Conservation (phyloP, 805 yeast genomes). For the Tanozyma kutaoensis region DNA sequence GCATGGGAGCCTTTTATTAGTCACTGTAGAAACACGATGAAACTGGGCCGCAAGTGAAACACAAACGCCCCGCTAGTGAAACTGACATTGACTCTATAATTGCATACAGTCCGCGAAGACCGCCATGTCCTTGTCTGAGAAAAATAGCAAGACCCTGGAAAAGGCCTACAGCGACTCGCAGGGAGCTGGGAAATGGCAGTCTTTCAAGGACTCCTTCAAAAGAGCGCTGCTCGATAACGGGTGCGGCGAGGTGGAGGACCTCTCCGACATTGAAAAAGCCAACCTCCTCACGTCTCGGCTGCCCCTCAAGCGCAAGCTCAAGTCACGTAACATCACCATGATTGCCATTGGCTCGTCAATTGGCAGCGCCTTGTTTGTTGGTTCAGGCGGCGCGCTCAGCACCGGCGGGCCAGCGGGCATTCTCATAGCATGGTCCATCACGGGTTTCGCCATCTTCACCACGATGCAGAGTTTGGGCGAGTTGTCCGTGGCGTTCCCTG, state of each 20-base stretch:
- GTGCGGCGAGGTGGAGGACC: constrained; percentile 6
- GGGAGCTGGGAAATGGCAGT: no score
- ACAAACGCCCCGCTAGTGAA: no score
- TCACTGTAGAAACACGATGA: no score
- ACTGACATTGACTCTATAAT: no score
- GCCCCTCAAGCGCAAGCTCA: constrained; percentile 11
- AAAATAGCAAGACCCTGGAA: no score
- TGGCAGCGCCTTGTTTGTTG: constrained; percentile 75
- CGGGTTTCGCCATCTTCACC: constrained; percentile 17
- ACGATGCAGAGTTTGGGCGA: constrained; percentile 34
- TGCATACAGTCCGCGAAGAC: no score
- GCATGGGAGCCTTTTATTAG: no score
- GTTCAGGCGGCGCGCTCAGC: constrained; percentile 48
- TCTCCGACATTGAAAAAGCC: constrained; percentile 25
- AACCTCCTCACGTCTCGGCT: constrained; percentile 16
- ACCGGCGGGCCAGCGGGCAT: constrained; percentile 63
- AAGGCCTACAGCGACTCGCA: no score
- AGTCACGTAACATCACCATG: constrained; percentile 61
- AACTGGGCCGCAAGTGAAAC: no score
- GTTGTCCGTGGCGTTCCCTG: constrained; percentile 39
- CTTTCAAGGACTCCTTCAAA: constrained; percentile 37
- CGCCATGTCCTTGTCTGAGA: no score
- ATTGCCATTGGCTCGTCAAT: constrained; percentile 77
- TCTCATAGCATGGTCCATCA: constrained; percentile 23
- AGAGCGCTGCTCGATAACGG: constrained; percentile 14